Evolutionary conservation across 306 rosid genomes (phyloP).

Genomic region (Cyclanthera cordifolia): DNA sequence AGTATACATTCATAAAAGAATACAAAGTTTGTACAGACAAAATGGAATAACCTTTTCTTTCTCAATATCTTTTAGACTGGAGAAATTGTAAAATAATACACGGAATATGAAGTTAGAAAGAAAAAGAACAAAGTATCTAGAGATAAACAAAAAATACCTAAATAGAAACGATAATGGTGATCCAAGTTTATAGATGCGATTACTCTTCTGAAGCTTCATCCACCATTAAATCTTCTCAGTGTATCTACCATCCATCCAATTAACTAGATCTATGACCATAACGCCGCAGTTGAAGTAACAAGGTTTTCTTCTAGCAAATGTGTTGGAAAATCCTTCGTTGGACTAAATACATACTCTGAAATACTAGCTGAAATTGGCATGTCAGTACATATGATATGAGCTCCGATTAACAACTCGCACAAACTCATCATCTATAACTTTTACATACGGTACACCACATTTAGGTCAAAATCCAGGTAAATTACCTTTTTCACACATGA

Average conservation of each 20-base stretch:
- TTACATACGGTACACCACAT: slow-evolving; percentile 61
- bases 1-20: slow-evolving; percentile 11
- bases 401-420: slow-evolving; percentile 49
- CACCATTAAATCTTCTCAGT: slow-evolving; percentile 66
- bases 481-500: slow-evolving; percentile 58
- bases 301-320: slow-evolving; percentile 35
- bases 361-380: slow-evolving; percentile 56
- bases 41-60: slow-evolving; percentile 11
- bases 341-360: slow-evolving; percentile 65
- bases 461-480: slow-evolving; percentile 75
- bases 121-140: slow-evolving; percentile 6
- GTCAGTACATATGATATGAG: slow-evolving; percentile 94
- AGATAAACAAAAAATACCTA: neutral
- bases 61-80: slow-evolving; percentile 22
- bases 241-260: slow-evolving; percentile 63
- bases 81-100: slow-evolving; percentile 15
- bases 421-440: slow-evolving; percentile 38
- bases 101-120: slow-evolving; percentile 20
- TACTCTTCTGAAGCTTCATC: slow-evolving; percentile 77
- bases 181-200: slow-evolving; percentile 72
- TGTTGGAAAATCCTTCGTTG: slow-evolving; percentile 32
- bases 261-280: slow-evolving; percentile 68
- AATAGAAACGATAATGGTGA: slow-evolving; percentile 72
- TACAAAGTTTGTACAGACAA: slow-evolving; percentile 15
- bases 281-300: slow-evolving; percentile 97